Evolutionary conservation across 2,329 filamentous ascomycete genomes (phyloP).

Genomic region (Beauveria sp.): DNA sequence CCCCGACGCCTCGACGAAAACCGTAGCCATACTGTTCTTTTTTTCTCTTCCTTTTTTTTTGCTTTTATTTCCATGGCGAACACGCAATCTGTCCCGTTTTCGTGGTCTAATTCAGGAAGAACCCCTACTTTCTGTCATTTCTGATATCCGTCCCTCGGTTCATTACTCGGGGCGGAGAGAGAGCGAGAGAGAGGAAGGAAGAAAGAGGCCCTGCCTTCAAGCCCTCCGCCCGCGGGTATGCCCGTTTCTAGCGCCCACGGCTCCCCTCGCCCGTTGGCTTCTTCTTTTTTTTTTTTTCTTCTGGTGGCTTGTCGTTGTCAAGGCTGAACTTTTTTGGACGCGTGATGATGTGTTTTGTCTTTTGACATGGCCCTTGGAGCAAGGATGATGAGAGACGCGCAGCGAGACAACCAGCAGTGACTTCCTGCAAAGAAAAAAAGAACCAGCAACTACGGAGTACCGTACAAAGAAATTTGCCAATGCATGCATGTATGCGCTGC

Average conservation of each 20-base stretch:
- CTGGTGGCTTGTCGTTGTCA: neutral
- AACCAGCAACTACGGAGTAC: neutral
- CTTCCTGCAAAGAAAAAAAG: neutral
- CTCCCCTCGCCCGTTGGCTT: neutral
- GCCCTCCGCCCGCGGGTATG: slow-evolving; percentile 2
- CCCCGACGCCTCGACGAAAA: no score
- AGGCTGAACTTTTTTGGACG: neutral
- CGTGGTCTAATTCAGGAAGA: no score
- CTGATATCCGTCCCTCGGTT: neutral
- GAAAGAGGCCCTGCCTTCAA: neutral
- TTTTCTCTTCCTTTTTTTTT: no score
- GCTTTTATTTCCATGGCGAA: no score
- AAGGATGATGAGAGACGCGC: no score
- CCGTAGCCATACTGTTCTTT: no score
- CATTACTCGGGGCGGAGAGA: neutral
- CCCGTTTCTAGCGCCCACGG: slow-evolving; percentile 8
- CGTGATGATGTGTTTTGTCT: neutral
- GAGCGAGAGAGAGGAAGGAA: neutral
- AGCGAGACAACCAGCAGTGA: no score
- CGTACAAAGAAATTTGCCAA: neutral
- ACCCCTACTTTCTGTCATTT: neutral
- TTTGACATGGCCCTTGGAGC: neutral
- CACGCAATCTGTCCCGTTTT: no score
- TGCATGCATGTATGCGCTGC: slow-evolving; percentile 9
- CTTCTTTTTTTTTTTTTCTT: no score